Evolutionary conservation across 2,329 filamentous ascomycete genomes (phyloP).

Genomic region (Zopfia rhizophila): DNA sequence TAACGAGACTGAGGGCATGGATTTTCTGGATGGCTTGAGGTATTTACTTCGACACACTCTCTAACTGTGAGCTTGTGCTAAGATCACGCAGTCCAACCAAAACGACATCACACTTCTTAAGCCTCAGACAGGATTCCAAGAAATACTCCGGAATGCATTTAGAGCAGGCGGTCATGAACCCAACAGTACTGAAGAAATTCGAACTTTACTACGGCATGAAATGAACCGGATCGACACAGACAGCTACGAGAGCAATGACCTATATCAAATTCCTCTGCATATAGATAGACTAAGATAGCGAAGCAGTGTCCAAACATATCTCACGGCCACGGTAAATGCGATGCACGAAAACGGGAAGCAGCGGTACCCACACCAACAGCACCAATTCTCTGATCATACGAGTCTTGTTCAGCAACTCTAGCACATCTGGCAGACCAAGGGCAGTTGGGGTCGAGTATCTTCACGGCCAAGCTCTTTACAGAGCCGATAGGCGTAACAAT

Average conservation of each 20-base stretch:
- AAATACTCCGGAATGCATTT: no score
- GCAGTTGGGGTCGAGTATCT: constrained; percentile 64
- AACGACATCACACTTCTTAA: no score
- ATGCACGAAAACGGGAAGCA: constrained; percentile 58
- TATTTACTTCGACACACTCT: no score
- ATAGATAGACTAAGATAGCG: constrained; percentile 48
- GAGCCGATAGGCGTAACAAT: no score
- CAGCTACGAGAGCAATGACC: constrained; percentile 57
- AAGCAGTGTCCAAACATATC: constrained; percentile 63
- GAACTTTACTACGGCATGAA: constrained; percentile 4
- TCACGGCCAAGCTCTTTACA: constrained; percentile 59
- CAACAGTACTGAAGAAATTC: constrained; percentile 8
- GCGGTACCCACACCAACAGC: constrained; percentile 53
- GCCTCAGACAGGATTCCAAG: no score
- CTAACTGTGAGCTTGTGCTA: no score
- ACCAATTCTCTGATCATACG: constrained; percentile 9
- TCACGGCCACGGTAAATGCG: constrained; percentile 58
- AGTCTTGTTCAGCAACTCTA: constrained; percentile 4
- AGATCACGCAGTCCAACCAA: no score
- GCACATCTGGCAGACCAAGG: constrained; percentile 46
- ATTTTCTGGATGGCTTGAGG: constrained; percentile 62
- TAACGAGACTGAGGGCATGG: constrained; percentile 60
- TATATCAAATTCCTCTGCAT: constrained; percentile 66
- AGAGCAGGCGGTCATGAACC: no score
- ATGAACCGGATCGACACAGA: constrained; percentile 23